Conservation (phyloP, 2,329 filamentous ascomycete genomes). For the Passalora sequoiae region DNA sequence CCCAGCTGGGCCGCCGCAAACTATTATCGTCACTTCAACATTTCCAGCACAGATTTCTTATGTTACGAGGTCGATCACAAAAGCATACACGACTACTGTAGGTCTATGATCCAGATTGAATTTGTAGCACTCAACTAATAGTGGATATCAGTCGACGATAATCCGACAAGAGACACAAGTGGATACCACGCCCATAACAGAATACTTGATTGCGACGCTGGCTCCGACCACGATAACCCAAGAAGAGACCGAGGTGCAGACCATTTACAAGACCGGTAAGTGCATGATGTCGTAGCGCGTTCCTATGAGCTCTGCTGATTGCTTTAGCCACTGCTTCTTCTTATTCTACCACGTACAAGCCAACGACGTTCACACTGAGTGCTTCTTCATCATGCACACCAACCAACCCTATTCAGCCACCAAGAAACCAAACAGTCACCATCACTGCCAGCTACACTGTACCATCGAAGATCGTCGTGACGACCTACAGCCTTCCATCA, state of each 20-base stretch:
- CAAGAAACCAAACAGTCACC: too few relatives aligned
- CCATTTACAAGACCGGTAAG: background rate
- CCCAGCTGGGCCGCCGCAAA: slow-evolving; percentile 3
- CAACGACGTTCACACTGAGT: too few relatives aligned
- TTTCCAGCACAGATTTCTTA: background rate
- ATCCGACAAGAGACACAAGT: too few relatives aligned
- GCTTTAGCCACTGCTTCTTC: too few relatives aligned
- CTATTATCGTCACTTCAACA: slow-evolving; percentile 1
- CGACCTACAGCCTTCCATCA: too few relatives aligned
- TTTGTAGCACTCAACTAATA: background rate
- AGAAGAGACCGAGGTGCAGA: background rate
- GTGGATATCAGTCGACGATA: background rate
- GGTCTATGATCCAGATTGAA: background rate
- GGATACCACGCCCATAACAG: background rate
- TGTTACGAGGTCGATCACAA: slow-evolving; percentile 2
- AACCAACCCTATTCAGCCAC: too few relatives aligned
- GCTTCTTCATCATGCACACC: too few relatives aligned
- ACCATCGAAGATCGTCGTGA: too few relatives aligned
- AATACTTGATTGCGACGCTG: background rate
- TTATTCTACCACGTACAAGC: too few relatives aligned
- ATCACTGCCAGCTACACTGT: too few relatives aligned
- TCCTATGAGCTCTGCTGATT: too few relatives aligned
- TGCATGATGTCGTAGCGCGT: too few relatives aligned
- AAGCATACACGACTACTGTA: slow-evolving; percentile 5
- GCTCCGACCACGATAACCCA: background rate